Evolutionary conservation across 768 basidiomycete genomes (phyloP), one percentile per base, ranked within the genome.

Genomic region (Hygrophoropsis aurantiaca): DNA sequence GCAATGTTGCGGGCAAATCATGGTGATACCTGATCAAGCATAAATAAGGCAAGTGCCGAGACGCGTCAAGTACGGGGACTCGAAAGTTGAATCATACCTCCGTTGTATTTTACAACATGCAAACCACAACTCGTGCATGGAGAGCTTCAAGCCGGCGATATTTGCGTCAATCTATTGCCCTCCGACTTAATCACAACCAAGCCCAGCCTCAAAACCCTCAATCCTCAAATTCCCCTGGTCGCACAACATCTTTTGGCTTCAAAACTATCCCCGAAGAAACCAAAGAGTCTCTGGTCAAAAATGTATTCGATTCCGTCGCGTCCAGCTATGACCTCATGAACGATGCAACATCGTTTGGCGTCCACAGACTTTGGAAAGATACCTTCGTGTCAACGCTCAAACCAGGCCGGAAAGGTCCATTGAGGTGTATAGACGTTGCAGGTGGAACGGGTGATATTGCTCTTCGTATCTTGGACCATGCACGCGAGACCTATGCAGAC

Each of bases 401-500:
- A 54, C 94, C 90, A 3, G 90, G 91, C 32, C 79, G 79, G 44
- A 82, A 78, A 50, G 87, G 87, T 1, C 81, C 85, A 2, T 59
- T 82, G 64, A 82, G 80, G 51, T 95, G 92, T 68, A 84, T 98
- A 45, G 97, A 99, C 62, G 90, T 98, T 24, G 97, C 95, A 1
- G 97, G 97, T 18, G 97, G 97, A 40, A 99, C 95, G 13, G 92
- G 97, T 16, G 97, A 99, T 73, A 94, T 99, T 60, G 97, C 97
- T 1, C 75, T 97, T 47, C 80, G 94, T 23, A 90, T 99, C 50
- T 73, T 99, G 42, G 94, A 99, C 72, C 77, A 87, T 56, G 94
- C 92, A 8, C 74, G 91, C 46, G 91, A 94, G 61, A 85, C 86
- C 46, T 87, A 92, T 59, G 87, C 85, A 2, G 94, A 95, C 68